A percentile compares a stretch with the other conserved stretches of the same genome.
Conservation (phyloP, 306 rosid species). For the Prinsepia uniflora region DNA sequence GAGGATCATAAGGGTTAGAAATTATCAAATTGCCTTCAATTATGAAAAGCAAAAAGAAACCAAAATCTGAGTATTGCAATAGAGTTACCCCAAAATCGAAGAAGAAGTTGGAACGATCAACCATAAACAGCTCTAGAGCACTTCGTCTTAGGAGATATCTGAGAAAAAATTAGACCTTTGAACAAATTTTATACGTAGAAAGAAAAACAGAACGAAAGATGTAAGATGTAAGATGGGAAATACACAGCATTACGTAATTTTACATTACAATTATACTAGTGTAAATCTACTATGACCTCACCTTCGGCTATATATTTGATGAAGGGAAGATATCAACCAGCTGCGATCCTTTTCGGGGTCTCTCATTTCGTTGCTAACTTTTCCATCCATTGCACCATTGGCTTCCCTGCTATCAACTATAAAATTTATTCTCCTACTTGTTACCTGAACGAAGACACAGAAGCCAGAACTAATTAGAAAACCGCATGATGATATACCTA, state of each 20-base stretch:
- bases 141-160: conserved; percentile 97
- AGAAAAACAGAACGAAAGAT: conserved; percentile 9
- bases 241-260: conserved; percentile 11
- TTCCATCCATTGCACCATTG: conserved; percentile 36
- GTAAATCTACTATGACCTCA: conserved; percentile 29
- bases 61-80: conserved; percentile 17
- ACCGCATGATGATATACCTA: no score
- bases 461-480: conserved; percentile 20
- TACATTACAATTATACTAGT: not conserved
- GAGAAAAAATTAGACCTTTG: conserved; percentile 10
- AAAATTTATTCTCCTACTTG: conserved; percentile 86
- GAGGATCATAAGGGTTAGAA: conserved; percentile 9
- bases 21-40: conserved; percentile 20
- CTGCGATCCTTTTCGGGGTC: conserved; percentile 73
- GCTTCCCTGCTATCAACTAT: conserved; percentile 61
- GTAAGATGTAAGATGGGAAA: conserved; percentile 1
- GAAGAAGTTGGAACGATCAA: conserved; percentile 88
- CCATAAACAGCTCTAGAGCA: conserved; percentile 92
- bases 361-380: conserved; percentile 35
- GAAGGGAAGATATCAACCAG: conserved; percentile 85
- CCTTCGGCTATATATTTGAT: conserved; percentile 96
- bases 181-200: not conserved
- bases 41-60: conserved; percentile 8
- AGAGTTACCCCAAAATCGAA: conserved; percentile 90
- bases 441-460: conserved; percentile 55